Base-by-base conservation (phyloP, 768 basidiomycete genomes). In the Clitopilus passeckerianus region DNA sequence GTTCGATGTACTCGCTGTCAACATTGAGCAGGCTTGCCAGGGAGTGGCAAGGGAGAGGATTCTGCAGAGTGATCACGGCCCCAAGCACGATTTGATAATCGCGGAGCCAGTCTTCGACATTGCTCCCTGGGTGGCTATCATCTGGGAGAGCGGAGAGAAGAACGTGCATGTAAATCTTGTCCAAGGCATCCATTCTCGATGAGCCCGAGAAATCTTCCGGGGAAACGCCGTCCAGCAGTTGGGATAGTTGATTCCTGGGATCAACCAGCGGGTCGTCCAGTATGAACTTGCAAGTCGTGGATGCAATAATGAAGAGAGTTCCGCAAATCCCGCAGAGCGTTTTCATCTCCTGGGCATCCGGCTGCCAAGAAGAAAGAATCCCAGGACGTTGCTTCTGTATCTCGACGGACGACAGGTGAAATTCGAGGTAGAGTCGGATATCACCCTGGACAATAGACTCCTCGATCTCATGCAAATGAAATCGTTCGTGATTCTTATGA, bases 401-500 rank as follows among this genome's bases (percentile, higher is more conserved):
- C 4, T 3, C 27, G 7, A 4, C 37, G 10, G 37, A 2, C n/a
- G 37, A 41, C 37, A 41, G n/a, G 5, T n/a, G n/a, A n/a, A 5
- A n/a, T 12, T 41, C n/a, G 3, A 44, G 23, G 14, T 57, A 57
- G 15, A 57, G 8, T 3, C 24, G 5, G 20, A 57, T 57, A 27
- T 57, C 56, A 7, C 18, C 34, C 8, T 57, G 20, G 23, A 57
- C 56, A 23, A 57, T 57, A 18, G 23, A 37, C 5, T 5, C 41
- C 24, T 57, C 56, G 12, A 57, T 44, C 18, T 57, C 37, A 22
- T 57, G 56, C 24, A 57, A 34, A 24, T 43, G 37, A 44, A 57
- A 57, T 57, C 56, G 18, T 4, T 22, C 23, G 15, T 27, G 56
- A n/a, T 23, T 5, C 24, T 18, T 5, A 44, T 27, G 33, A 18